Percentiles rank a stretch among this genome's conserved stretches.
Evolutionary conservation across 23 red algal genomes (phyloP).

Genomic region (Gracilariopsis chorda): DNA sequence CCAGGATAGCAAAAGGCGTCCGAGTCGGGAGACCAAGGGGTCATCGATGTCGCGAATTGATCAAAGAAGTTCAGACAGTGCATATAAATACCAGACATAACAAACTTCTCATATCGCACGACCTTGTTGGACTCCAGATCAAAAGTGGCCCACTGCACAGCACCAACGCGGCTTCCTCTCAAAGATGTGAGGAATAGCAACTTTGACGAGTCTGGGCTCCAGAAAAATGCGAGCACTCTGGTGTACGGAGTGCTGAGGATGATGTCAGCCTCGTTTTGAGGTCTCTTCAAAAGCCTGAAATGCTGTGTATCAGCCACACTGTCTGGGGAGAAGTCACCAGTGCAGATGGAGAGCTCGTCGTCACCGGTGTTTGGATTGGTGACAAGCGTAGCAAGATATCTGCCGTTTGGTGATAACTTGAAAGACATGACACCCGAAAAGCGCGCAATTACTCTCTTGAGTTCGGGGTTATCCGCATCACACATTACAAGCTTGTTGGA

Average conservation of each 20-base stretch:
- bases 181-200: slow-evolving; percentile 62
- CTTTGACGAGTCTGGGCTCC: slow-evolving; percentile 63
- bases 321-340: slow-evolving; percentile 57
- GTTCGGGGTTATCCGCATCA: slow-evolving; percentile 50
- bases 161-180: slow-evolving; percentile 40
- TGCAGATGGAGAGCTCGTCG: slow-evolving; percentile 65
- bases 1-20: slow-evolving; percentile 69
- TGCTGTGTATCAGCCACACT: neutral
- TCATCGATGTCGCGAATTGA: slow-evolving; percentile 49
- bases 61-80: slow-evolving; percentile 73
- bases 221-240: slow-evolving; percentile 67
- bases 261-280: slow-evolving; percentile 29
- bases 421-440: slow-evolving; percentile 50
- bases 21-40: slow-evolving; percentile 73
- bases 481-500: slow-evolving; percentile 37
- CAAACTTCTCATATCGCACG: slow-evolving; percentile 57
- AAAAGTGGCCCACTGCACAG: slow-evolving; percentile 57
- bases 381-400: slow-evolving; percentile 46
- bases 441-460: slow-evolving; percentile 21
- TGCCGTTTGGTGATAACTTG: slow-evolving; percentile 59
- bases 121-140: slow-evolving; percentile 49
- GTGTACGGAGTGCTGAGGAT: slow-evolving; percentile 65
- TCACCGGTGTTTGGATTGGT: slow-evolving; percentile 54
- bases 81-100: slow-evolving; percentile 57
- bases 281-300: neutral